Evolutionary conservation across 177 flowering plant genomes (phyloP).

Genomic region (Telopea speciosissima): DNA sequence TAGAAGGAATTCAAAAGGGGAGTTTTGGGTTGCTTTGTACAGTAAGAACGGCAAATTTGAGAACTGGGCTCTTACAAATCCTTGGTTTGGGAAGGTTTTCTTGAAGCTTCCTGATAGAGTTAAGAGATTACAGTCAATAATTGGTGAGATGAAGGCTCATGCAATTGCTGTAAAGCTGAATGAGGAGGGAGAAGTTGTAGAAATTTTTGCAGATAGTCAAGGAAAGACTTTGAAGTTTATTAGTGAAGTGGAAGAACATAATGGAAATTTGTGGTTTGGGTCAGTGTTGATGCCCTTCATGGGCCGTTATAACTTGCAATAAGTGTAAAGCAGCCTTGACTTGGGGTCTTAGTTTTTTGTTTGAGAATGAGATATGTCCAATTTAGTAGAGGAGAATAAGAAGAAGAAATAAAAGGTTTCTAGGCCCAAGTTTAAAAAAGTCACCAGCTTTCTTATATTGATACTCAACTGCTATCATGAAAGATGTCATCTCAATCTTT

Average conservation of each 20-base stretch:
- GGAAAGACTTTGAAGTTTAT: slow-evolving; percentile 16
- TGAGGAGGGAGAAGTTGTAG: slow-evolving; percentile 29
- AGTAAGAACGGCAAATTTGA: slow-evolving; percentile 30
- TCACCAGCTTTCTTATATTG: too few species aligned
- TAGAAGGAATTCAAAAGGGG: slow-evolving; percentile 51
- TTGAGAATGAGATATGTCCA: too few species aligned
- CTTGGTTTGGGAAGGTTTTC: slow-evolving; percentile 36
- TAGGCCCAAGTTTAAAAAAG: too few species aligned
- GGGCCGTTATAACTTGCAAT: slow-evolving; percentile 12
- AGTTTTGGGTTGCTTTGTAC: slow-evolving; percentile 72
- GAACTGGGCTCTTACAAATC: slow-evolving; percentile 16
- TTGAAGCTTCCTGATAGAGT: slow-evolving; percentile 20
- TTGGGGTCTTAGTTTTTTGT: too few species aligned
- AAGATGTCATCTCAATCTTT: too few species aligned
- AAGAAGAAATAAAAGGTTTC: too few species aligned
- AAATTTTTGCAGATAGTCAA: slow-evolving; percentile 18
- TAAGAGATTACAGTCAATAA: slow-evolving; percentile 3
- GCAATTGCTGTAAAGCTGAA: slow-evolving; percentile 32
- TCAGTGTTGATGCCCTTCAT: slow-evolving; percentile 30
- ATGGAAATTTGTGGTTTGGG: slow-evolving; percentile 38
- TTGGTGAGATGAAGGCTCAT: slow-evolving; percentile 15
- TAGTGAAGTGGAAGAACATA: slow-evolving; percentile 33
- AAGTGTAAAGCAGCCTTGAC: too few species aligned
- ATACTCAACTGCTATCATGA: too few species aligned
- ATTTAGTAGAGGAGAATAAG: too few species aligned